Evolutionary conservation across 2,329 filamentous ascomycete species (phyloP), one percentile per base, ranked within the genome.

Genomic region (Pleomassaria siparia): DNA sequence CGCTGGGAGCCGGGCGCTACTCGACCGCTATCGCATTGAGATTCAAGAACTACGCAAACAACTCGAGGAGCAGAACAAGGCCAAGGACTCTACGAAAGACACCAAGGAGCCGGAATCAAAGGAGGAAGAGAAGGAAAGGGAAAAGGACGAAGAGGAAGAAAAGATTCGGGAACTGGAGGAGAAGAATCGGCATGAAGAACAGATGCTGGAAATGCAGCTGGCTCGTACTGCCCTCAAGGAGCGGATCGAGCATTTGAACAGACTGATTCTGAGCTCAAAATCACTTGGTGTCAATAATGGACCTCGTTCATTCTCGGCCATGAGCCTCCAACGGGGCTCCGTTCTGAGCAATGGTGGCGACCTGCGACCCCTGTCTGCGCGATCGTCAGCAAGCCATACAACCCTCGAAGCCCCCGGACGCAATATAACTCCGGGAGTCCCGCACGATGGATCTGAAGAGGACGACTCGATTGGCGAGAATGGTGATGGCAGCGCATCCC

Each of bases 181-280:
- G 7, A 86, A 91, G 57, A 83, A 89, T 57, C 84, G 91, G 30
- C 94, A 96, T 59, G 91, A 96, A 66, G 94, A 97, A 74, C 94
- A 99, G 71, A 92, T 99, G 81, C 79, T 99, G 45, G 94, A 99
- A 72, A 97, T 99, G 89, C 94, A 99, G 69, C 81, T 99, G 39
- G 94, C 94, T 25, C 85, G 94, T 33, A 99, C 94, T 1, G 94
- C 94, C 0, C 76, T 99, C 45, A 99, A 97, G 70, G 94, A 99
- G 75, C 86, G 94, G 24, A 99, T 99, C 60, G 91, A 96, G 67
- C 94, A 99, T 71, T 79, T 99, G 39, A 99, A 97, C 72, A 86
- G 92, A 40, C 78, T 99, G 41, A 97, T 99, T 55, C 76, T 99
- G 50, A 95, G 90, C 68, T 97, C 92, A 13, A 96, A 96, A 68